Evolutionary conservation across 352 stramenopile species (phyloP).

Genomic region (Pythium chondricola): DNA sequence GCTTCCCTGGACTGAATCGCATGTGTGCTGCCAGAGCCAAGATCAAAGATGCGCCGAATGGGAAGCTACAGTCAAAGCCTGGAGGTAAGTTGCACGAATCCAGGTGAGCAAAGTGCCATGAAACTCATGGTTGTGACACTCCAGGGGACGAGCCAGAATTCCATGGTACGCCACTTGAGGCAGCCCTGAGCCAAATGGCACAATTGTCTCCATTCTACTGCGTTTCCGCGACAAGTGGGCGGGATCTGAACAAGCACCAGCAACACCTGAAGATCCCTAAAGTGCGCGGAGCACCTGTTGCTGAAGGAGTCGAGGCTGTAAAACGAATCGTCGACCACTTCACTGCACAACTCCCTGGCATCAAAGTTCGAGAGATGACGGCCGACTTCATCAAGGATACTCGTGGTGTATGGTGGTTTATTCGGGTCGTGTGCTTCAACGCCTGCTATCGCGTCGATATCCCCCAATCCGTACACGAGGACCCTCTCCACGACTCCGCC

Average conservation of each 20-base stretch:
- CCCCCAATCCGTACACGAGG: slow-evolving; percentile 18
- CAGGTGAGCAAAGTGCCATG: too few relatives aligned
- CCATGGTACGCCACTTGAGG: slow-evolving; percentile 18
- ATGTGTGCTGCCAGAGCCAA: too few relatives aligned
- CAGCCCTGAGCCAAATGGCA: slow-evolving; percentile 14
- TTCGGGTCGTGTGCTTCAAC: slow-evolving; percentile 49
- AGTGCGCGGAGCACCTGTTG: slow-evolving; percentile 47
- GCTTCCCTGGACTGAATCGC: too few relatives aligned
- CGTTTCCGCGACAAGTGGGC: slow-evolving; percentile 17
- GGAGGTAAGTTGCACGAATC: too few relatives aligned
- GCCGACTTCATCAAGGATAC: slow-evolving; percentile 70
- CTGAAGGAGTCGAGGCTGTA: slow-evolving; percentile 38
- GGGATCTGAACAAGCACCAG: slow-evolving; percentile 22
- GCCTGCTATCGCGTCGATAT: slow-evolving; percentile 30
- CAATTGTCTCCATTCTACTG: slow-evolving; percentile 16
- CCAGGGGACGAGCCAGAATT: not conserved
- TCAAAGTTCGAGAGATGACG: slow-evolving; percentile 52
- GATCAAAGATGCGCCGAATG: too few relatives aligned
- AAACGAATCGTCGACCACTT: slow-evolving; percentile 61
- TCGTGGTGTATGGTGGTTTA: slow-evolving; percentile 60
- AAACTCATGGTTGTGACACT: not conserved
- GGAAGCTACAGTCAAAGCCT: too few relatives aligned
- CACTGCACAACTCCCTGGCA: slow-evolving; percentile 42
- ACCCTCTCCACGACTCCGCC: slow-evolving; percentile 17
- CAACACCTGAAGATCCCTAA: slow-evolving; percentile 34